Conservation (phyloP, 805 yeast species). For the Candida xyloterini region DNA sequence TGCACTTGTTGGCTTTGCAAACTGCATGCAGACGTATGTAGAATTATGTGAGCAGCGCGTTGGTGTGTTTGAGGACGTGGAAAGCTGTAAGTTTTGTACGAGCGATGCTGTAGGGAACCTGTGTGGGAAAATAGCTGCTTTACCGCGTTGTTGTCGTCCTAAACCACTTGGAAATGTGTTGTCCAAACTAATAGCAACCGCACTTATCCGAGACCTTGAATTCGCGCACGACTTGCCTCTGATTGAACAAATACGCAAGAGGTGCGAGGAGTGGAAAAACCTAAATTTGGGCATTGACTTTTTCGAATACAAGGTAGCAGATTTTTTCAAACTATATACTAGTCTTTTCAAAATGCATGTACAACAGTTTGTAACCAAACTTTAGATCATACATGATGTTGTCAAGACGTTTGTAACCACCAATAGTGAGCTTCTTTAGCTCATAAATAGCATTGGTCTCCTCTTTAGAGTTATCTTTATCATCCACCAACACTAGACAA, state of each 20-base stretch:
- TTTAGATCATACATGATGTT: slow-evolving; percentile 70
- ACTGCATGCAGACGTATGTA: slow-evolving; percentile 20
- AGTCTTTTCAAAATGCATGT: slow-evolving; percentile 54
- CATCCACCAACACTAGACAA: slow-evolving; percentile 39
- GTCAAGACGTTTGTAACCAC: slow-evolving; percentile 61
- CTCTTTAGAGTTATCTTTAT: slow-evolving; percentile 28
- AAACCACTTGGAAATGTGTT: background rate
- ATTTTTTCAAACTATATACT: background rate
- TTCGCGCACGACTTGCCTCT: slow-evolving; percentile 8
- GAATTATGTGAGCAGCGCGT: slow-evolving; percentile 9
- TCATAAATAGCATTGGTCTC: slow-evolving; percentile 19
- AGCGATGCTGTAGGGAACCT: slow-evolving; percentile 11
- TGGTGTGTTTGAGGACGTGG: slow-evolving; percentile 4
- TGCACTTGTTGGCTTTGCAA: slow-evolving; percentile 16
- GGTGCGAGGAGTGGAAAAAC: slow-evolving; percentile 9
- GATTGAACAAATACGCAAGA: slow-evolving; percentile 1
- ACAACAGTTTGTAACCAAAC: slow-evolving; percentile 65
- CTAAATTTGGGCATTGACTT: background rate
- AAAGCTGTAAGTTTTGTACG: slow-evolving; percentile 4
- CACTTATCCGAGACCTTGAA: background rate
- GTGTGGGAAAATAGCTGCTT: background rate
- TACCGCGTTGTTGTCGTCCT: background rate
- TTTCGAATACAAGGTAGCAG: too few species aligned
- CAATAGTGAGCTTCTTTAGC: slow-evolving; percentile 34
- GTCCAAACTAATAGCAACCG: background rate